Evolutionary conservation across 2,329 filamentous ascomycete genomes (phyloP).

Genomic region (Pseudocercospora crystallina): DNA sequence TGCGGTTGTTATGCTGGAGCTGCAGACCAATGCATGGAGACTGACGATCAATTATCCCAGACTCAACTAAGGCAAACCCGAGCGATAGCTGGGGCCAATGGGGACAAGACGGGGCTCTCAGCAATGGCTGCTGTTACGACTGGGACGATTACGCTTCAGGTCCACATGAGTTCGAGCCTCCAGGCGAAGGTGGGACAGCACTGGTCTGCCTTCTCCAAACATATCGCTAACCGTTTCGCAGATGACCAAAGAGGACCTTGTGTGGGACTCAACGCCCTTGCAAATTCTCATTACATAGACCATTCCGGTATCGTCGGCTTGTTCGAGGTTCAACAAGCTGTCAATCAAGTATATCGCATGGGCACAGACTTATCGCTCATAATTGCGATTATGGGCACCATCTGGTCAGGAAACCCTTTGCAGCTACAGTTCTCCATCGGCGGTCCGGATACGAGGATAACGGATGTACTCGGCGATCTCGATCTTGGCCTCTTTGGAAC

Average conservation of each 20-base stretch:
- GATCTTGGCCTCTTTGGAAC: not conserved
- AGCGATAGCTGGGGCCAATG: too few species aligned
- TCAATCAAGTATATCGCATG: not conserved
- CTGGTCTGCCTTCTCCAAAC: too few species aligned
- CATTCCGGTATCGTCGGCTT: slow-evolving; percentile 2
- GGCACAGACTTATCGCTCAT: not conserved
- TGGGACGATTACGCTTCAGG: not conserved
- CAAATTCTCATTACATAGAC: slow-evolving; percentile 3
- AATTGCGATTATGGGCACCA: not conserved
- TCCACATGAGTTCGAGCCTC: not conserved
- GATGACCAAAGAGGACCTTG: slow-evolving; percentile 7
- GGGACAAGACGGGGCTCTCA: too few species aligned
- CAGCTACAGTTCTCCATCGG: slow-evolving; percentile 6
- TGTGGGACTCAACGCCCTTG: not conserved
- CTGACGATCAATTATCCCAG: not conserved
- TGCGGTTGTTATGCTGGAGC: not conserved
- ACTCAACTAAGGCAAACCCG: not conserved
- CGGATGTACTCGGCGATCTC: not conserved
- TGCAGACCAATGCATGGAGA: not conserved
- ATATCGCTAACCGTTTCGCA: not conserved
- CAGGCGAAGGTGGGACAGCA: not conserved
- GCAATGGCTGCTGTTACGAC: not conserved
- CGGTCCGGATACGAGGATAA: slow-evolving; percentile 1
- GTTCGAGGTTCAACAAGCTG: not conserved
- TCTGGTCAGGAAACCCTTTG: slow-evolving; percentile 4